Evolutionary conservation across 108 stramenopile species (phyloP), one percentile per base, ranked within the genome.

Genomic region (Nitzschia sp.): DNA sequence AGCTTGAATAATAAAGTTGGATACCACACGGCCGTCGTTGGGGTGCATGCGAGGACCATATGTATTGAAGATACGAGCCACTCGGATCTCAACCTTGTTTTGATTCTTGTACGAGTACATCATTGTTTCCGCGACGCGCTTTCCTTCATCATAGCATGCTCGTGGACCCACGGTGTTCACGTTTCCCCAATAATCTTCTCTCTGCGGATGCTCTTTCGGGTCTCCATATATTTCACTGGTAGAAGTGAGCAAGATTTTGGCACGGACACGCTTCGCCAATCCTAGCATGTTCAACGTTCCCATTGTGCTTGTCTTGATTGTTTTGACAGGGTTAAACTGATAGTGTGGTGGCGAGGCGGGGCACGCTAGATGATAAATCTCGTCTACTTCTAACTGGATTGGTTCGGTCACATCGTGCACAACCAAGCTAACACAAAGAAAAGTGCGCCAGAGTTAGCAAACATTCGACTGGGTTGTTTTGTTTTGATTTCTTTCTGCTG

Each of bases 91-190:
- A 44, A 98, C 92, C 21, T 83, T 72, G 66, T 93, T 90, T 69
- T 98, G 93, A 46, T 93, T 85, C 52, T 69, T 75, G 85, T 98
- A 99, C 22, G 94, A 86, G 77, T 96, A 99, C 96, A 97, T 97
- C 96, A 99, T 98, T 41, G 98, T 99, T 76, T 99, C 99, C 16
- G 98, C 99, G 9, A 99, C 99, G 25, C 99, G 97, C 71, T 99
- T 99, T 46, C 99, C 99, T 90, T 99, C 98, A 71, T 99, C 99
- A 83, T 99, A 99, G 71, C 99, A 99, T 6, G 97, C 85, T 15
- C 99, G 81, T 11, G 97, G 97, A 22, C 99, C 99, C 38, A 97
- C 94, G 22, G 96, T 90, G 67, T 98, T 98, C 55, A 99, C 99
- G 75, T 98, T 92, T 22, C 99, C 99, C 97, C 98, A 98, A 72